Percentiles rank a stretch among this genome's conserved stretches.
Conservation (phyloP, 805 yeast genomes). For the Cyberlindnera meyerae region DNA sequence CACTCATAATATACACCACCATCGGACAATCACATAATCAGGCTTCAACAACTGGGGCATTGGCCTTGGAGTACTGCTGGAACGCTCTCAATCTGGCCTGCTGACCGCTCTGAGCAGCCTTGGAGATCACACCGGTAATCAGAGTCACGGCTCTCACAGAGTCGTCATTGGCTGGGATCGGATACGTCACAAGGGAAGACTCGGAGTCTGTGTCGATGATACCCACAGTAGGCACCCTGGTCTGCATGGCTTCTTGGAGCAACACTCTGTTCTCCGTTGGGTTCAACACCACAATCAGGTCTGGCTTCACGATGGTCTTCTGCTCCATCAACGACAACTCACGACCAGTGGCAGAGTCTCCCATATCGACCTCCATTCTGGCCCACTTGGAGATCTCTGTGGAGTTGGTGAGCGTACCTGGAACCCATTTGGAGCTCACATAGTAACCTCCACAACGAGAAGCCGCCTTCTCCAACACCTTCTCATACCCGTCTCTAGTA, state of each 20-base stretch:
- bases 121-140: slow-evolving; percentile 76
- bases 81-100: slow-evolving; percentile 25
- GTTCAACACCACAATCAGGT: slow-evolving; percentile 78
- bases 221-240: slow-evolving; percentile 89
- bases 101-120: slow-evolving; percentile 79
- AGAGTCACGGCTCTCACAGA: slow-evolving; percentile 76
- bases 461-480: slow-evolving; percentile 77
- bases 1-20: slow-evolving; percentile 68
- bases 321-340: slow-evolving; percentile 45
- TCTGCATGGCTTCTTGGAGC: slow-evolving; percentile 72
- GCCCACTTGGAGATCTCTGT: slow-evolving; percentile 59
- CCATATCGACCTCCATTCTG: slow-evolving; percentile 72
- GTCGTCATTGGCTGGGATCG: slow-evolving; percentile 96
- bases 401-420: slow-evolving; percentile 89
- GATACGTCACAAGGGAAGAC: slow-evolving; percentile 84
- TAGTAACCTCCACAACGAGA: slow-evolving; percentile 71
- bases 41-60: slow-evolving; percentile 35
- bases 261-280: slow-evolving; percentile 83
- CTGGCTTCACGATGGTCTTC: slow-evolving; percentile 72
- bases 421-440: slow-evolving; percentile 84
- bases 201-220: slow-evolving; percentile 92
- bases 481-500: slow-evolving; percentile 70
- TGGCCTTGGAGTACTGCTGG: slow-evolving; percentile 1
- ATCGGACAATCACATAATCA: no score
- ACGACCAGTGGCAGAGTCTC: slow-evolving; percentile 61